Evolutionary conservation across 768 basidiomycete genomes (phyloP).

Genomic region (Rhodotorula babjevae): DNA sequence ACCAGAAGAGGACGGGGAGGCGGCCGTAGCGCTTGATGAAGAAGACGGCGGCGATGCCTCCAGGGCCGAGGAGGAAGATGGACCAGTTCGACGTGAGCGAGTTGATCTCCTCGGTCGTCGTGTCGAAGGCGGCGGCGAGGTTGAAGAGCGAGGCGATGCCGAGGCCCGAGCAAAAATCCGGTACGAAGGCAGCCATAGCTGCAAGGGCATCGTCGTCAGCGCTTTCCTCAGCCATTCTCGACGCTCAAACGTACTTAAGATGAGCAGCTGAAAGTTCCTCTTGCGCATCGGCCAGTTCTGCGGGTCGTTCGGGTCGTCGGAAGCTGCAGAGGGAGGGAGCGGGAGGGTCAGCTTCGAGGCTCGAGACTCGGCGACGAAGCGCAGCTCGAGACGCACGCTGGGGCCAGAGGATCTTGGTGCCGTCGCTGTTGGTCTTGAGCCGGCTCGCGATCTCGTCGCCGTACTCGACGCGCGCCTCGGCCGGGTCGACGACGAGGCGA

Average conservation of each 20-base stretch:
- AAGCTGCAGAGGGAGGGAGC: slow-evolving; percentile 46
- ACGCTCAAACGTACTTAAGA: slow-evolving; percentile 47
- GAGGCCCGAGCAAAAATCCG: slow-evolving; percentile 64
- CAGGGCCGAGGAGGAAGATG: slow-evolving; percentile 53
- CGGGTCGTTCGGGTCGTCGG: slow-evolving; percentile 60
- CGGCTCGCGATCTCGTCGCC: slow-evolving; percentile 56
- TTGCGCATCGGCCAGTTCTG: slow-evolving; percentile 51
- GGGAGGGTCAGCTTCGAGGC: background rate
- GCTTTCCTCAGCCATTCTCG: too few species aligned
- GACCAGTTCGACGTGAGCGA: slow-evolving; percentile 54
- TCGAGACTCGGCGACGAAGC: background rate
- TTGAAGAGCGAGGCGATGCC: slow-evolving; percentile 62
- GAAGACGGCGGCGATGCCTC: slow-evolving; percentile 62
- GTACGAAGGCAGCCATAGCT: slow-evolving; percentile 62
- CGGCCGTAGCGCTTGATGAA: slow-evolving; percentile 62
- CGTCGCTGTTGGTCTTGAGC: slow-evolving; percentile 59
- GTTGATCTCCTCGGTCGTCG: slow-evolving; percentile 59
- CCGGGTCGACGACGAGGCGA: slow-evolving; percentile 38
- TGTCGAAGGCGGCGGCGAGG: slow-evolving; percentile 57
- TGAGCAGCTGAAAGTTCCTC: slow-evolving; percentile 51
- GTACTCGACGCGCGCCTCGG: slow-evolving; percentile 61
- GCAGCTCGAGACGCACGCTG: slow-evolving; percentile 47
- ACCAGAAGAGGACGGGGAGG: slow-evolving; percentile 67
- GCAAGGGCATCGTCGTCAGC: background rate
- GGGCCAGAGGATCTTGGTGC: slow-evolving; percentile 63